Evolutionary conservation across 768 basidiomycete genomes (phyloP), one percentile per base, ranked within the genome.

Genomic region (Amanita brunnescens): DNA sequence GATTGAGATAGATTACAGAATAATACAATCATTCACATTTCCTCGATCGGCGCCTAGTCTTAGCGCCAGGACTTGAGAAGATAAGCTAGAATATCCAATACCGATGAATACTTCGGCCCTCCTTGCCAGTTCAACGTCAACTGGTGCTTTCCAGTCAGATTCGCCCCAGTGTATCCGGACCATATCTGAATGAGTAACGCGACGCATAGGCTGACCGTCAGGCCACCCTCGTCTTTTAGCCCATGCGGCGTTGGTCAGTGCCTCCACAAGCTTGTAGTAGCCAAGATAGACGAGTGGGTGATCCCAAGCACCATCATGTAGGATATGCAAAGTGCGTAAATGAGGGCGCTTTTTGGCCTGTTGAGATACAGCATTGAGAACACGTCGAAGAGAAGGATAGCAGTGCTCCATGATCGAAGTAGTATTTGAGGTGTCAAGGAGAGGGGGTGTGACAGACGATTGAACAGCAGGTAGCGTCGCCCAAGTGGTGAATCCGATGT

Each of bases 231-330:
- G 59, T 38, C 44, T 54, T 44, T 55, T 49, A 2, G 69, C 71
- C 56, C 72, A 71, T 7, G 52, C 57, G 0, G 61, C 52, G 47
- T 67, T 64, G 30, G 61, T 71, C 12, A 77, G 57, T 2, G 70
- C 69, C 29, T 59, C 62, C 29, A 64, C 62, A 2, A 77, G 65
- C 47, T 69, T 71, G 56, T 72, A 68, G 47, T 65, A 63, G 51
- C 75, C 71, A 5, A 69, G 57, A 52, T 72, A 75, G 1, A 75
- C 72, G 6, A 62, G 55, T 1, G 70, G 73, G 49, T 76, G 73
- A 52, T 74, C 72, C 68, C 70, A 71, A 1, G 73, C 68, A 12
- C 73, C 75, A 51, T 75, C 75, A 55, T 77, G 75, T 0, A 75
- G 63, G 37, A 75, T 58, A 57, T 75, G 71, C 0, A 77, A 43